Base-by-base conservation (phyloP, 768 basidiomycete species). In the Paxillus rubicundulus region DNA sequence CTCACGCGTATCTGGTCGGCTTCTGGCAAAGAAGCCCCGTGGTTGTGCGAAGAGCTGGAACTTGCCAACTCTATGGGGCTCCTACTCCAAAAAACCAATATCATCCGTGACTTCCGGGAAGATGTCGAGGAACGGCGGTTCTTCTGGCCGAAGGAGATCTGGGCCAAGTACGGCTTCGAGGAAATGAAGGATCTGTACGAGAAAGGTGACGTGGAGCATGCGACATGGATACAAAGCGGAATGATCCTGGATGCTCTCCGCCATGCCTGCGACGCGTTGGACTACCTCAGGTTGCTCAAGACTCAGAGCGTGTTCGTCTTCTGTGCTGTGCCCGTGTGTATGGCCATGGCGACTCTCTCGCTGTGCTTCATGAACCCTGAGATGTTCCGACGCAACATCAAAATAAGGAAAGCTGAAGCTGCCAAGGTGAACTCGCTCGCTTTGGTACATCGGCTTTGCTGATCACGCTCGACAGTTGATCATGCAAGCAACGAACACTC, bases 111-210 rank as follows among this genome's bases (percentile, higher is more conserved):
- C 70, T 91, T 83, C 74, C 83, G 88, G 41, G 96, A 99, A 70
- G 96, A 99, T 68, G 78, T 84, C 13, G 87, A 95, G 39, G 79
- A 95, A 21, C 75, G 77, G 8, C 82, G 96, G 39, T 88, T 81
- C 64, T 98, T 98, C 78, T 99, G 97, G 95, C 96, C 96, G 0
- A 80, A 78, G 43, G 93, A 93, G 67, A 92, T 99, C 41, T 98
- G 92, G 92, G 84, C 78, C 5, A 76, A 76, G 50, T 87, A 87
- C 56, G 86, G 85, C 4, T 92, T 94, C 72, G 72, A 70, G 47
- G 80, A 90, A 42, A 78, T 90, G 74, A 72, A 77, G 54, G 86
- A 93, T 50, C 74, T 93, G 78, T 78, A 75, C 53, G 72, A 76
- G 38, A 74, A 81, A 3, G 79, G 74, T 16, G 77, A 82, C 42